Evolutionary conservation across 1,139 yeast species (phyloP).

Genomic region (Taiozyma sp.): DNA sequence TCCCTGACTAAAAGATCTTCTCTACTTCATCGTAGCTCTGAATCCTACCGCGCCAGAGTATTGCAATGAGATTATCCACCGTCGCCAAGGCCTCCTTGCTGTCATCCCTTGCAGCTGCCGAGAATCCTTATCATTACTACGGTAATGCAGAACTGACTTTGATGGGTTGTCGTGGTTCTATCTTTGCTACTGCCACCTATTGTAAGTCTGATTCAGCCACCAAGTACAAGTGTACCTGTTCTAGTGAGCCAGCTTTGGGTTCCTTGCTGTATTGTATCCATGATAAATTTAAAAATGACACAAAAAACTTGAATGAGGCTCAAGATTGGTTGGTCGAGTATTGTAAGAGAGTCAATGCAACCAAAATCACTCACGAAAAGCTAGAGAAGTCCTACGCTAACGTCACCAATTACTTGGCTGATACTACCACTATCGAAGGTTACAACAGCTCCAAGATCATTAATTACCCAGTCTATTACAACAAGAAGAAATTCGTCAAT

Average conservation of each 20-base stretch:
- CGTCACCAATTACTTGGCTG: slow-evolving; percentile 33
- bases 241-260: slow-evolving; percentile 24
- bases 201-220: slow-evolving; percentile 19
- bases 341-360: slow-evolving; percentile 13
- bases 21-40: neutral
- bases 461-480: slow-evolving; percentile 26
- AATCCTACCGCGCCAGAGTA: neutral
- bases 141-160: slow-evolving; percentile 18
- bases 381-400: slow-evolving; percentile 34
- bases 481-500: slow-evolving; percentile 26
- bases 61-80: slow-evolving; percentile 1
- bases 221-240: slow-evolving; percentile 22
- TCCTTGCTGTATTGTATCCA: slow-evolving; percentile 25
- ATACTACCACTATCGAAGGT: slow-evolving; percentile 25
- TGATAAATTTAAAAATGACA: slow-evolving; percentile 10
- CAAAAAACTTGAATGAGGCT: slow-evolving; percentile 2
- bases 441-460: slow-evolving; percentile 25
- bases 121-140: slow-evolving; percentile 14
- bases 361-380: slow-evolving; percentile 26
- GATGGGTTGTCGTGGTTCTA: slow-evolving; percentile 22
- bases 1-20: neutral
- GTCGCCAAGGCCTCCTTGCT: neutral
- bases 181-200: slow-evolving; percentile 19
- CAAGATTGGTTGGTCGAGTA: slow-evolving; percentile 15
- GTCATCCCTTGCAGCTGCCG: slow-evolving; percentile 2